Percentiles rank a stretch among this genome's conserved stretches.
These are phyloP conservation scores for Yamadazyma diddensiae DNA, from an alignment of 1,139 yeast species.

Conservation along the genomic window DNA sequence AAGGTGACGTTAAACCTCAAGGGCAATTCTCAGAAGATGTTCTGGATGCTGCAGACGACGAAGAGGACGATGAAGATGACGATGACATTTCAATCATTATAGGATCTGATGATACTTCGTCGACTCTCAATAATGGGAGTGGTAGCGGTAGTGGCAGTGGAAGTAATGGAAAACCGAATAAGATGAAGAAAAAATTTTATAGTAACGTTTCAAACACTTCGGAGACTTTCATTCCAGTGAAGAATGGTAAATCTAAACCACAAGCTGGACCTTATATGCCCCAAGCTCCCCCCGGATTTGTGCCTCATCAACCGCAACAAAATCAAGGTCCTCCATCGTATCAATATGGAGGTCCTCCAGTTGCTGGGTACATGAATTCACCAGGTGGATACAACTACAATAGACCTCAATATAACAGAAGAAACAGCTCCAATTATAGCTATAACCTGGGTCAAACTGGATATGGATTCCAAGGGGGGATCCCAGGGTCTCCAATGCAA, in stretches of 20 bases:
- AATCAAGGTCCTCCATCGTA: conserved; percentile 2
- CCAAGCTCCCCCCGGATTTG: conserved; percentile 11
- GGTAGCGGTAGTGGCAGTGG: background rate
- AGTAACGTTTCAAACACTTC: conserved; percentile 19
- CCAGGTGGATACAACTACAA: background rate
- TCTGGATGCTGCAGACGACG: conserved; percentile 16
- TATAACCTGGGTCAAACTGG: conserved; percentile 8
- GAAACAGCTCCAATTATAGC: conserved; percentile 10
- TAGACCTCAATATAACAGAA: conserved; percentile 9
- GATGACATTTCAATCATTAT: conserved; percentile 46
- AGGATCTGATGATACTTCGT: conserved; percentile 38
- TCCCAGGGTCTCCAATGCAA: conserved; percentile 8
- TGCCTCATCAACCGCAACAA: conserved; percentile 4
- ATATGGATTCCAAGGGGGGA: conserved; percentile 4
- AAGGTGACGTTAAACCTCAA: background rate
- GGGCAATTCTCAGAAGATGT: conserved; percentile 6
- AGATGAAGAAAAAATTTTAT: conserved; percentile 12
- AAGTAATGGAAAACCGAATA: conserved; percentile 7
- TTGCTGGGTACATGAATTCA: no score
- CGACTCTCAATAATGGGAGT: conserved; percentile 21
- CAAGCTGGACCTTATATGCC: conserved; percentile 9
- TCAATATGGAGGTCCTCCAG: background rate
- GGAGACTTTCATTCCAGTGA: conserved; percentile 19
- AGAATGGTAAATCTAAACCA: conserved; percentile 20
- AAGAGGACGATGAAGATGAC: conserved; percentile 30